These are phyloP conservation scores for Isoetes taiwanensis DNA, from an alignment of 75 land plant genomes.

Conservation along the genomic window DNA sequence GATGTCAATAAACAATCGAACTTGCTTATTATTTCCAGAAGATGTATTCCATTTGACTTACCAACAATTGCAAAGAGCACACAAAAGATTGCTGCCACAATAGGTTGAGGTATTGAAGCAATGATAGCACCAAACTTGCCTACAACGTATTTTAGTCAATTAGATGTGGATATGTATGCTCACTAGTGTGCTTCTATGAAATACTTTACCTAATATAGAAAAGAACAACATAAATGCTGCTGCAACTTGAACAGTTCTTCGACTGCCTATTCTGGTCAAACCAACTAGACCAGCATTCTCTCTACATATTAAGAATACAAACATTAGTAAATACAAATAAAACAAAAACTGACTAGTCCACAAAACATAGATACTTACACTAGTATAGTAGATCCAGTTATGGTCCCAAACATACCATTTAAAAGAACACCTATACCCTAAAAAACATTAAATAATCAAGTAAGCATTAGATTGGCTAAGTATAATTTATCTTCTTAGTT, in stretches of 20 bases:
- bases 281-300: slow-evolving; percentile 90
- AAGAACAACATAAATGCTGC: slow-evolving; percentile 84
- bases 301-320: slow-evolving; percentile 21
- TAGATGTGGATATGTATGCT: neutral
- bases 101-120: slow-evolving; percentile 79
- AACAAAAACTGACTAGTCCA: neutral
- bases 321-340: neutral
- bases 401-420: slow-evolving; percentile 2
- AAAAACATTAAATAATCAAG: neutral
- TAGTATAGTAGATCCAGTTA: neutral
- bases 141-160: slow-evolving; percentile 18
- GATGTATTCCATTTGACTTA: neutral
- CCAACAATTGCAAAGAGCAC: neutral
- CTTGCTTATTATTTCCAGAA: neutral
- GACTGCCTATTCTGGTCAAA: slow-evolving; percentile 72
- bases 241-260: slow-evolving; percentile 66
- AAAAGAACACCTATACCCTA: neutral
- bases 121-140: slow-evolving; percentile 92
- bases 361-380: neutral
- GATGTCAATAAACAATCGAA: neutral
- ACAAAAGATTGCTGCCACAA: slow-evolving; percentile 37
- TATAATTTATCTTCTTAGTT: neutral
- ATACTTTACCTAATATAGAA: slow-evolving; percentile 48
- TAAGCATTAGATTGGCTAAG: neutral
- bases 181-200: neutral